These are phyloP conservation scores for Diaporthe sp. DNA, from an alignment of 2,329 filamentous ascomycete species.

Conservation along the genomic window DNA sequence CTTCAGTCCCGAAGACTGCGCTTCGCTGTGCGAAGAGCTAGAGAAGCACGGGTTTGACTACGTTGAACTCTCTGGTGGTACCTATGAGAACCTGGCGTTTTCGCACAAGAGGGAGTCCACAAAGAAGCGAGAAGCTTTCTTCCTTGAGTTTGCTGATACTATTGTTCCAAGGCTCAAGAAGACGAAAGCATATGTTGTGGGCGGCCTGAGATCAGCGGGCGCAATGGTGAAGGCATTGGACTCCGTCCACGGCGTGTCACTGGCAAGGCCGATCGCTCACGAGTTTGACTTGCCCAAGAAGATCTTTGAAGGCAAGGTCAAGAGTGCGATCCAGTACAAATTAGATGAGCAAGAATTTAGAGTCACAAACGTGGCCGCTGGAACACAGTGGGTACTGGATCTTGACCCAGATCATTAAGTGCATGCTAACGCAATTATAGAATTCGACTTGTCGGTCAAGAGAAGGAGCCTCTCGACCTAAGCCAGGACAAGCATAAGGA, in stretches of 20 bases:
- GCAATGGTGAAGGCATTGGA: constrained; percentile 65
- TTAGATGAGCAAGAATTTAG: constrained; percentile 60
- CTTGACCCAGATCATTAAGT: background rate
- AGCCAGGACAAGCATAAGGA: constrained; percentile 44
- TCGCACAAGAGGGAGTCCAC: constrained; percentile 63
- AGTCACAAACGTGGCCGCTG: constrained; percentile 30
- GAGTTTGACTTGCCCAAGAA: constrained; percentile 57
- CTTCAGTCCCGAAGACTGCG: constrained; percentile 61
- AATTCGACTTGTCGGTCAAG: constrained; percentile 32
- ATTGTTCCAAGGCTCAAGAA: constrained; percentile 57
- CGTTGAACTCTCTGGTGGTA: constrained; percentile 69
- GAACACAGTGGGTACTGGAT: constrained; percentile 28
- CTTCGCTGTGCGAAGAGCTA: constrained; percentile 56
- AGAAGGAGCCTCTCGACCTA: constrained; percentile 44
- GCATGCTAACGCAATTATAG: background rate
- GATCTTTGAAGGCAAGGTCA: constrained; percentile 56
- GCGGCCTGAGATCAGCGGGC: constrained; percentile 62
- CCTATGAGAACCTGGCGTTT: constrained; percentile 64
- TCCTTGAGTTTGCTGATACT: constrained; percentile 65
- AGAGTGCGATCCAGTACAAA: constrained; percentile 58
- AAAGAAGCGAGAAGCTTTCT: constrained; percentile 65
- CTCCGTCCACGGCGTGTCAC: constrained; percentile 64
- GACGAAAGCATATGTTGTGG: constrained; percentile 64
- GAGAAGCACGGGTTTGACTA: constrained; percentile 64
- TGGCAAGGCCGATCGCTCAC: constrained; percentile 63